These are phyloP conservation scores for Diphasiastrum complanatum DNA, from an alignment of 83 land plant species.

Conservation along the genomic window DNA sequence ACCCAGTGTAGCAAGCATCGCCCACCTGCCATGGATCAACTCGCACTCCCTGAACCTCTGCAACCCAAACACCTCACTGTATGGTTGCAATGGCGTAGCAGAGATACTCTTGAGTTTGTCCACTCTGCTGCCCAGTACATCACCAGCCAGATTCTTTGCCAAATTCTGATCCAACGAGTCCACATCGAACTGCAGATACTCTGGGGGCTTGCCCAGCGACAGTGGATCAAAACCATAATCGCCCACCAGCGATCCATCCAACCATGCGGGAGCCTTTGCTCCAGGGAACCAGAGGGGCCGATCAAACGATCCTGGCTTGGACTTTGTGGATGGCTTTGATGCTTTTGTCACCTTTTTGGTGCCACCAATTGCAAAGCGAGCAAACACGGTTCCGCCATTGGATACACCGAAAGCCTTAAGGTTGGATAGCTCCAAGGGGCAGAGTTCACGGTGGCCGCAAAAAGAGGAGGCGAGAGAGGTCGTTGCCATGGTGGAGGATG, in stretches of 20 bases:
- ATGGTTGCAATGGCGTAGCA: conserved; percentile 85
- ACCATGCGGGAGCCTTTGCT: conserved; percentile 73
- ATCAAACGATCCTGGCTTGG: too few species aligned
- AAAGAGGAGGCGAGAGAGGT: too few species aligned
- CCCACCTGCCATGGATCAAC: conserved; percentile 97
- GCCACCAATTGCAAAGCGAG: too few species aligned
- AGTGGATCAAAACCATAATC: conserved; percentile 97
- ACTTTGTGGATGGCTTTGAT: too few species aligned
- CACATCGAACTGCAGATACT: conserved; percentile 73
- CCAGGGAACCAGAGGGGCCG: conserved; percentile 93
- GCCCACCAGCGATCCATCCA: conserved; percentile 76
- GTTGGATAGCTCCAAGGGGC: too few species aligned
- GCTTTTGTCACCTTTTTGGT: too few species aligned
- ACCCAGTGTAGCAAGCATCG: conserved; percentile 91
- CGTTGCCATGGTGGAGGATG: too few species aligned
- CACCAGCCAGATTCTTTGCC: conserved; percentile 75
- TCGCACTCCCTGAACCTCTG: conserved; percentile 94
- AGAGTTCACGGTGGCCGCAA: too few species aligned
- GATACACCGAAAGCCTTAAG: too few species aligned
- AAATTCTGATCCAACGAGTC: conserved; percentile 91
- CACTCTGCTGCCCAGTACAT: conserved; percentile 58
- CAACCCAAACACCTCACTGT: conserved; percentile 80
- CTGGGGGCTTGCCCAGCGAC: conserved; percentile 77
- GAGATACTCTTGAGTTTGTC: conserved; percentile 47
- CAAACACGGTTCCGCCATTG: too few species aligned